A percentile compares a stretch with the other conserved stretches of the same genome.
Conservation (phyloP, 2,329 filamentous ascomycete species). For the Diaporthe sp. region DNA sequence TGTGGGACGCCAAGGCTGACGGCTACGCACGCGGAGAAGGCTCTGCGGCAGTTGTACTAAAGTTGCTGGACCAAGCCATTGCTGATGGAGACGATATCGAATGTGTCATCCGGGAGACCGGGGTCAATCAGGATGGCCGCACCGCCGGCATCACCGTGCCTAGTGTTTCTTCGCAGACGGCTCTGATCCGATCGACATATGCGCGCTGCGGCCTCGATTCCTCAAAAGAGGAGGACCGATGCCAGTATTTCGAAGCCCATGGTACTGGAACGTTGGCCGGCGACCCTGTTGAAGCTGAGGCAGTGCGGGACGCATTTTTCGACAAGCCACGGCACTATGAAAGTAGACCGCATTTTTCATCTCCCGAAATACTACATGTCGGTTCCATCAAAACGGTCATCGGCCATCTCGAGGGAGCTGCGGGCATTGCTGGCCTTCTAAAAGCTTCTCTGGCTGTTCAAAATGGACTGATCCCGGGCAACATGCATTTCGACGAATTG, state of each 20-base stretch:
- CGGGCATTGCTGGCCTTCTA: slow-evolving; percentile 57
- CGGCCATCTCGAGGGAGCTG: slow-evolving; percentile 58
- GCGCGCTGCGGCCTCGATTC: slow-evolving; percentile 53
- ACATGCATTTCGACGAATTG: slow-evolving; percentile 51
- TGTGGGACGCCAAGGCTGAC: slow-evolving; percentile 50
- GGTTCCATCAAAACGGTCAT: slow-evolving; percentile 52
- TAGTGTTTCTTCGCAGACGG: slow-evolving; percentile 53
- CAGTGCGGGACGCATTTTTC: slow-evolving; percentile 50
- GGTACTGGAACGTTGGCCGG: slow-evolving; percentile 45
- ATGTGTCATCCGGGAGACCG: slow-evolving; percentile 58
- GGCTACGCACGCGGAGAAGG: slow-evolving; percentile 70
- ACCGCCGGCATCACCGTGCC: slow-evolving; percentile 55
- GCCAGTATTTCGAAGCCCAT: slow-evolving; percentile 45
- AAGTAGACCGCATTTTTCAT: neutral
- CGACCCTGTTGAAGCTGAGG: slow-evolving; percentile 50
- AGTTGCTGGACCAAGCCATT: slow-evolving; percentile 5
- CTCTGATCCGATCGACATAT: slow-evolving; percentile 57
- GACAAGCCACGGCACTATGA: neutral
- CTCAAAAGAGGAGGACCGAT: slow-evolving; percentile 45
- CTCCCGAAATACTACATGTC: slow-evolving; percentile 43
- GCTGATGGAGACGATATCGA: slow-evolving; percentile 49
- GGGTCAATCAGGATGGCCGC: slow-evolving; percentile 60
- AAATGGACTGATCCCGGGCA: slow-evolving; percentile 52
- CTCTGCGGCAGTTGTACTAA: slow-evolving; percentile 57
- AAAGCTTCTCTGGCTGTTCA: slow-evolving; percentile 53